Base-by-base conservation (phyloP, 345 rosid species). In the Brassica cretica region DNA sequence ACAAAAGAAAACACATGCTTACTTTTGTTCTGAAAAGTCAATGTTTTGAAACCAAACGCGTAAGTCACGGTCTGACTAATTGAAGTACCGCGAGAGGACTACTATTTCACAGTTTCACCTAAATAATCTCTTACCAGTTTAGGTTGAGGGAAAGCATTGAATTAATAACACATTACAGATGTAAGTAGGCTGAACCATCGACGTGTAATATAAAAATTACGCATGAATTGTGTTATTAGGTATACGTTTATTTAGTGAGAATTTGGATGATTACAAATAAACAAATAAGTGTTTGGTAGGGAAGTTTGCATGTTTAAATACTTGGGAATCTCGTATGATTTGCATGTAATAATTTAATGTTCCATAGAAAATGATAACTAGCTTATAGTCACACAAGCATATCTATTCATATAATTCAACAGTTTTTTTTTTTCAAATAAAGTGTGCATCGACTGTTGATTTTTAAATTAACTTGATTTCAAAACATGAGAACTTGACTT, bases 51-150 rank as follows among this genome's bases (percentile, higher is more conserved):
- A 32, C 11, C 49, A 61, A 35, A 79, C 66, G 82, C 70, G 78
- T 12, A 68, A 63, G 60, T 74, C 18, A 12, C 8, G 4, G 10
- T 19, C 64, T 79, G 78, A 79, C 78, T 35, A 62, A 15, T 15
- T 21, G 30, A 61, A 19, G 65, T 67, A 62, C 24, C 16, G 25
- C 18, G 7, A 5, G 18, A 65, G 8, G 77, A 68, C 82, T 74
- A 68, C 82, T 74, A 53, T 25, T 73, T 74, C 74, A 79, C 71
- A 79, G 71, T 67, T 67, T 68, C 70, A 79, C 70, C 64, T 60
- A 60, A 33, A 59, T 62, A 24, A 33, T 56, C 49, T 56, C 58
- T 64, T 6, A 25, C 29, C 16, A 16, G 66, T 25, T 53, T 63
- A 53, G 59, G 66, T 63, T 37, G 65, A 29, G 41, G 1, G 4